These are phyloP conservation scores for Chaetomidium leptoderma DNA, from an alignment of 495 filamentous ascomycete genomes.

Conservation along the genomic window DNA sequence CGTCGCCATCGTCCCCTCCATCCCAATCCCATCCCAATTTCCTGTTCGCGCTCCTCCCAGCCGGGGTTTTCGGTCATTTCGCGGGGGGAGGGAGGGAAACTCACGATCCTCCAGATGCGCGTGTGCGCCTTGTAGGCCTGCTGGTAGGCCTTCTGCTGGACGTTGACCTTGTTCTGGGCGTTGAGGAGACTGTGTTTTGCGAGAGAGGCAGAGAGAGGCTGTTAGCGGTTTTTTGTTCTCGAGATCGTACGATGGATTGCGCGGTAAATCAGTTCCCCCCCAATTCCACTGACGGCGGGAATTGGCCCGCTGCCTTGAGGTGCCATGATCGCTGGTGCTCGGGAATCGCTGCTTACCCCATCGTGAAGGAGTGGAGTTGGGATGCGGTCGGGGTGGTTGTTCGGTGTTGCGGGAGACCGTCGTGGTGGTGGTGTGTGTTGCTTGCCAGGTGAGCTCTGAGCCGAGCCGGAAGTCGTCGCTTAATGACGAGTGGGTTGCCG, in stretches of 20 bases:
- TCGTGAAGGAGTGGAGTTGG: slow-evolving; percentile 20
- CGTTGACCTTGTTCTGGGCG: slow-evolving; percentile 80
- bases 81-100: slow-evolving; percentile 29
- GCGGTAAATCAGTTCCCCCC: slow-evolving; percentile 3
- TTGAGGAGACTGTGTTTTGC: slow-evolving; percentile 55
- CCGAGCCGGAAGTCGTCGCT: slow-evolving; percentile 21
- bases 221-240: slow-evolving; percentile 18
- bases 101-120: slow-evolving; percentile 83
- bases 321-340: not conserved
- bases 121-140: slow-evolving; percentile 62
- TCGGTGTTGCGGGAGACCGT: slow-evolving; percentile 22
- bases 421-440: slow-evolving; percentile 12
- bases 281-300: not conserved
- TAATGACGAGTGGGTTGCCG: slow-evolving; percentile 15
- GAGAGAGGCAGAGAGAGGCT: not conserved
- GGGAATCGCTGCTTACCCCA: slow-evolving; percentile 22
- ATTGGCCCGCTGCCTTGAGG: not conserved
- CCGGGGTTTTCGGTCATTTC: not conserved
- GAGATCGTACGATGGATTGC: slow-evolving; percentile 24
- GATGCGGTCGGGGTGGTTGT: slow-evolving; percentile 18
- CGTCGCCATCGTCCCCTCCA: not conserved
- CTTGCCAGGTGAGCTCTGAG: not conserved
- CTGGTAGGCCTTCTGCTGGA: slow-evolving; percentile 82
- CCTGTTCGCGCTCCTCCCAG: not conserved
- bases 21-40: not conserved